Base-by-base conservation (phyloP, 164 flowering plant species). In the Aristolochia contorta region DNA sequence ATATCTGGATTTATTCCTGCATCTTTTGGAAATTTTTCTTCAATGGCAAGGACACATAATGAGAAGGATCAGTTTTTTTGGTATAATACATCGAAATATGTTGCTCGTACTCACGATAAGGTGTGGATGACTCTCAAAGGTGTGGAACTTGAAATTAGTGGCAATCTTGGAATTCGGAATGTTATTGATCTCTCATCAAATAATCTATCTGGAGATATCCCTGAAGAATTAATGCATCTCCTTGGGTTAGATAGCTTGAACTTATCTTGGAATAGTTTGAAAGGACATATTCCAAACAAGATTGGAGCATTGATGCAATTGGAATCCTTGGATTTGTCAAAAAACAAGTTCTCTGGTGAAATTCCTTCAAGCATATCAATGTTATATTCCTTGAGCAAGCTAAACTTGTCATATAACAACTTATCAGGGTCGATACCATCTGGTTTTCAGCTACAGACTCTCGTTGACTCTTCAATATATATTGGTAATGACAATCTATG, bases 321-420 rank as follows among this genome's bases (percentile, higher is more conserved):
- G 37, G 59, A 65, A 30, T 56, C 69, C 4, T 66, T 70, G 8
- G 73, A 70, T 50, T 59, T 65, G 6, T 70, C 69, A 16, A 57
- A 21, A 10, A 70, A 65, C 53, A 56, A 57, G 9, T 65, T 70
- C 47, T 61, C 54, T 0, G 74, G 74, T 12, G 16, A 24, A 1
- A 65, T 70, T 53, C 63, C 73, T 12, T 55, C 48, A 16, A 54
- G 55, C 56, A 33, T 70, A 50, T 33, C 69, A 41, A 43, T 37
- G 1, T 1, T 70, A 19, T 30, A 32, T 19, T 33, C 16, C 8
- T n/a, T 67, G 43, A 67, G 43, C 63, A 57, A 48, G 50, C 55
- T 71, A 54, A 67, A 71, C 53, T 48, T 71, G 60, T 71, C 67
- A 19, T 33, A 59, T 20, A 66, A 71, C 60, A 70, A 61, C 30